These are phyloP conservation scores for Aplosporella prunicola DNA, from an alignment of 2,329 filamentous ascomycete genomes.

Conservation along the genomic window DNA sequence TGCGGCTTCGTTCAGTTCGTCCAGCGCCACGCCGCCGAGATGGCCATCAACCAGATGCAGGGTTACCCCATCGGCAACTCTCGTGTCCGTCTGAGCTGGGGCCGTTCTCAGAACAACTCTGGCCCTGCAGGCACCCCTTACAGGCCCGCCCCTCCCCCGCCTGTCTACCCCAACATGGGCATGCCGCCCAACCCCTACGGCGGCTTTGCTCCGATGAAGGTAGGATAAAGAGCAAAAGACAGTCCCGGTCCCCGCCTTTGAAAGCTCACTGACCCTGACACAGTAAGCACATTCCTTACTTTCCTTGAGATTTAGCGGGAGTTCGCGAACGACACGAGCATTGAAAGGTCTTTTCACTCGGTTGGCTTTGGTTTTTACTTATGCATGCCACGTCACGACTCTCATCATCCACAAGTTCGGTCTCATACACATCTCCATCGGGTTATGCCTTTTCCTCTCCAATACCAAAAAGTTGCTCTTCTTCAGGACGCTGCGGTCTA, in stretches of 20 bases:
- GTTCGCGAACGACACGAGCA: constrained; percentile 13
- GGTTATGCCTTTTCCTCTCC: constrained; percentile 11
- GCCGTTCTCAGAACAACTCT: constrained; percentile 97
- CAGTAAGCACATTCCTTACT: constrained; percentile 14
- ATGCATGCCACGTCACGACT: constrained; percentile 12
- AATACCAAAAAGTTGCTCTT: constrained; percentile 12
- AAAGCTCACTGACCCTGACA: constrained; percentile 9
- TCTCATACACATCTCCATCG: constrained; percentile 8
- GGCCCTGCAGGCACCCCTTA: constrained; percentile 93
- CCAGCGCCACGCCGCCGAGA: constrained; percentile 95
- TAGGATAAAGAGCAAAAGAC: constrained; percentile 25
- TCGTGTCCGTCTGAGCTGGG: constrained; percentile 93
- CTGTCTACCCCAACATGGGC: constrained; percentile 62
- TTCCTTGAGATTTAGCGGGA: constrained; percentile 15
- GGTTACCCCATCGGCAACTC: constrained; percentile 99
- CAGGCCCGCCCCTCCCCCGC: constrained; percentile 77
- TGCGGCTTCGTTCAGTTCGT: constrained; percentile 99
- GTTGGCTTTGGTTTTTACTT: constrained; percentile 13
- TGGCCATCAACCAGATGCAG: constrained; percentile 99
- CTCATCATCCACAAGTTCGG: constrained; percentile 11
- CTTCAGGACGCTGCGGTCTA: constrained; percentile 12
- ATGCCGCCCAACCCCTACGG: constrained; percentile 57
- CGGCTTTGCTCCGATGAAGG: constrained; percentile 60
- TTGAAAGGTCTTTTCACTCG: constrained; percentile 13
- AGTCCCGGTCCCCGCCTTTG: neutral